Percentiles rank a stretch among this genome's conserved stretches.
Conservation (phyloP, 331 rosid genomes). For the Pyrus hybrid region DNA sequence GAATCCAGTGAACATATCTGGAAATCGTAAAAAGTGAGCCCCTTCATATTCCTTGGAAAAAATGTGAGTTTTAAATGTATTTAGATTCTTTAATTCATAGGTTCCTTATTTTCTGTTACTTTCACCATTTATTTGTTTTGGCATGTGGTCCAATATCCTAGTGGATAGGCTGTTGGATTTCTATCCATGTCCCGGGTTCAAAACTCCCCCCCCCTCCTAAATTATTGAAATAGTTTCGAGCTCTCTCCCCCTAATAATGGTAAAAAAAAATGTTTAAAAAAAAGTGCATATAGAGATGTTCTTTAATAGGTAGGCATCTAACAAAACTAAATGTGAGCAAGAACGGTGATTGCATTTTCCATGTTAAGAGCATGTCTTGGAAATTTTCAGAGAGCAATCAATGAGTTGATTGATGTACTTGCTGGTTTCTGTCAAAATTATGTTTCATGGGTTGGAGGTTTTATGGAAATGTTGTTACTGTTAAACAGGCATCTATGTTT, state of each 20-base stretch:
- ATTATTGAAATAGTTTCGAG: too few relatives aligned
- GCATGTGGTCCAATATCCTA: too few relatives aligned
- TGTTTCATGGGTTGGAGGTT: background rate
- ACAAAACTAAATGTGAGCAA: background rate
- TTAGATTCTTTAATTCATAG: background rate
- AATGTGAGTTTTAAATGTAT: too few relatives aligned
- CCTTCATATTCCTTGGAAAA: background rate
- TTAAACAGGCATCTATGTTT: background rate
- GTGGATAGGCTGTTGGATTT: too few relatives aligned
- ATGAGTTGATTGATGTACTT: background rate
- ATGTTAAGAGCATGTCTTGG: background rate
- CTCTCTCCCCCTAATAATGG: too few relatives aligned
- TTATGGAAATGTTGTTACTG: background rate
- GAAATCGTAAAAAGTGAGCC: background rate
- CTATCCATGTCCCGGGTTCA: too few relatives aligned
- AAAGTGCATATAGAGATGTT: constrained; percentile 65
- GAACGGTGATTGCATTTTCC: background rate
- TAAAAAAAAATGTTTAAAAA: background rate
- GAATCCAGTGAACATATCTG: background rate
- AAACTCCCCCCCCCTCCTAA: too few relatives aligned
- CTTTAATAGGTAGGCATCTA: constrained; percentile 51
- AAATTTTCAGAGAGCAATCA: background rate
- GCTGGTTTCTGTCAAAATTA: background rate
- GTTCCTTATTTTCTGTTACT: background rate
- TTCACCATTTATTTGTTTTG: too few relatives aligned